Conservation (phyloP, 306 rosid species). For the Dalbergia cultrata region DNA sequence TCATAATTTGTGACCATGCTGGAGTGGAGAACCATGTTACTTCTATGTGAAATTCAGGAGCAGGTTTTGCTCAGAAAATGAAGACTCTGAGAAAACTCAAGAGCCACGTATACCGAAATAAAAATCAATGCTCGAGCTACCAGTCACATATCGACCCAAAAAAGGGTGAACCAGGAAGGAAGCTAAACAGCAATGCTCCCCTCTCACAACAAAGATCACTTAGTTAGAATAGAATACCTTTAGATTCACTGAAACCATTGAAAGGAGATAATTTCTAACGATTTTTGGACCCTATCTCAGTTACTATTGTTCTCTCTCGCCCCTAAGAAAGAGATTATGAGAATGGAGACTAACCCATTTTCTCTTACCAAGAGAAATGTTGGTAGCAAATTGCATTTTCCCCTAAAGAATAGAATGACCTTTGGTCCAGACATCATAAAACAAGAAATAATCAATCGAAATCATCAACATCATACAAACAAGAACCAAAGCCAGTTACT, state of each 20-base stretch:
- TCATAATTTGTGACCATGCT: constrained; percentile 8
- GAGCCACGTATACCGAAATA: background rate
- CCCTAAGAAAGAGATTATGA: background rate
- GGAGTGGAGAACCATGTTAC: background rate
- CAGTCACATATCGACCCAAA: background rate
- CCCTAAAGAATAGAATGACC: too few relatives aligned
- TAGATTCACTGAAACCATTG: background rate
- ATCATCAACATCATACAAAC: too few relatives aligned
- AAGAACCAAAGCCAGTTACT: too few relatives aligned
- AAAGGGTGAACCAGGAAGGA: background rate
- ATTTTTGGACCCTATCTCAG: background rate
- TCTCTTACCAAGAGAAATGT: too few relatives aligned
- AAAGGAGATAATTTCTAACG: background rate
- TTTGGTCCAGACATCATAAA: too few relatives aligned
- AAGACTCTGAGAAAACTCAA: background rate
- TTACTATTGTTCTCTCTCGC: too few relatives aligned
- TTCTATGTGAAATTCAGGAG: constrained; percentile 21
- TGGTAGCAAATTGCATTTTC: too few relatives aligned
- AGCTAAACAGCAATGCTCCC: background rate
- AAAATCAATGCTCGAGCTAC: constrained; percentile 16
- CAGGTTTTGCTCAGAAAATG: constrained; percentile 14
- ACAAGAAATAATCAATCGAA: too few relatives aligned
- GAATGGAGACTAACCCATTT: background rate
- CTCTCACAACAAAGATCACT: background rate
- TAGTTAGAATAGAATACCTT: background rate